These are phyloP conservation scores for Candida schatavii DNA, from an alignment of 805 yeast species.

Conservation along the genomic window DNA sequence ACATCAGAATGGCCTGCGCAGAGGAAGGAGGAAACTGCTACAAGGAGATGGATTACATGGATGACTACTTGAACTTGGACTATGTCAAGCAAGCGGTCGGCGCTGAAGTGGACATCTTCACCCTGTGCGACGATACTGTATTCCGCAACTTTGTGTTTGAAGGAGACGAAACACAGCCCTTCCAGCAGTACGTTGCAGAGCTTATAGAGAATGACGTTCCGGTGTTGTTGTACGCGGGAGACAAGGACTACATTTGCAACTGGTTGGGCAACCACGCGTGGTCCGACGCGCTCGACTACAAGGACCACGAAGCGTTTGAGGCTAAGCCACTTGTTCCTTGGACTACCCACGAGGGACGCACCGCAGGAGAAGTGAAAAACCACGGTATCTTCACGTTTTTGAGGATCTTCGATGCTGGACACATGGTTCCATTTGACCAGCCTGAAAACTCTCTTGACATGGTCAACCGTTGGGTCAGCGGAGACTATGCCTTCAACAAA, in stretches of 20 bases:
- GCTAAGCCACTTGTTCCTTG: conserved; percentile 34
- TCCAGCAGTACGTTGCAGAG: conserved; percentile 57
- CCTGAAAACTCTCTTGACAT: conserved; percentile 32
- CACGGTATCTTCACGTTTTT: conserved; percentile 31
- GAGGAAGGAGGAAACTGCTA: conserved; percentile 55
- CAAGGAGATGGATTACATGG: conserved; percentile 46
- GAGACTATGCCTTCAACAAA: conserved; percentile 18
- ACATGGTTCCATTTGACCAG: conserved; percentile 40
- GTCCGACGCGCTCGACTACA: conserved; percentile 32
- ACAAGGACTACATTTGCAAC: conserved; percentile 44
- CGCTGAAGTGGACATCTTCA: conserved; percentile 47
- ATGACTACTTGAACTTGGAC: conserved; percentile 51
- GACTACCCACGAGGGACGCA: conserved; percentile 15
- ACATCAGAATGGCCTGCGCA: conserved; percentile 52
- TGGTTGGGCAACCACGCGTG: conserved; percentile 46
- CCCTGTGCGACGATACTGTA: conserved; percentile 50
- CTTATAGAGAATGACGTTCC: conserved; percentile 38
- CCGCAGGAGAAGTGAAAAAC: conserved; percentile 32
- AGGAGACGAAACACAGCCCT: conserved; percentile 69
- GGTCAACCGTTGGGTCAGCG: conserved; percentile 36
- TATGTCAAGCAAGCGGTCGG: conserved; percentile 56
- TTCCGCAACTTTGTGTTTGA: conserved; percentile 49
- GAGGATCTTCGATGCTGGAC: conserved; percentile 37
- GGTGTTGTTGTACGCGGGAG: conserved; percentile 44
- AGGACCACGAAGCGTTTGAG: conserved; percentile 18